These are phyloP conservation scores for Ogataea wickerhamii DNA, from an alignment of 805 yeast species.

Conservation along the genomic window DNA sequence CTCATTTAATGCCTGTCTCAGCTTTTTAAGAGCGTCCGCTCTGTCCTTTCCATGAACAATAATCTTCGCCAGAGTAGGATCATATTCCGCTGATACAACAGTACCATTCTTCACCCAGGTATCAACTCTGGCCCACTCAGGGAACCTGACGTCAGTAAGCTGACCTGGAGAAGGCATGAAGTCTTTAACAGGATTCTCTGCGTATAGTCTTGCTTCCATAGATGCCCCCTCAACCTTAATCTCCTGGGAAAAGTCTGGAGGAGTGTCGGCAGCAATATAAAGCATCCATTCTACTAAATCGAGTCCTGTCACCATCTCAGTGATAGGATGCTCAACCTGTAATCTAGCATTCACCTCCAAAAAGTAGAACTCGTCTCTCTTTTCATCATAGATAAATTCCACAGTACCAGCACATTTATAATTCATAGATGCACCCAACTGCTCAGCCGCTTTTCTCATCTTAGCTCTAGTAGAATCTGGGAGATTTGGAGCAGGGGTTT, in stretches of 20 bases:
- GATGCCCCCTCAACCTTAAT: constrained; percentile 77
- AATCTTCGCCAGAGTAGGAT: constrained; percentile 93
- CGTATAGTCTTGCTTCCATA: constrained; percentile 95
- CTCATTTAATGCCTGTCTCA: constrained; percentile 78
- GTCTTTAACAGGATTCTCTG: constrained; percentile 94
- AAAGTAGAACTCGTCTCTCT: constrained; percentile 86
- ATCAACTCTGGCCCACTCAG: constrained; percentile 89
- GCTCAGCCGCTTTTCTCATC: constrained; percentile 83
- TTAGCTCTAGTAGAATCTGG: constrained; percentile 72
- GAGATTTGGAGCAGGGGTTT: constrained; percentile 94
- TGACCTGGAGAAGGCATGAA: constrained; percentile 97
- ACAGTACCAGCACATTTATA: constrained; percentile 98
- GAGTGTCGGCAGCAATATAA: constrained; percentile 80
- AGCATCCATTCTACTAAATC: constrained; percentile 98
- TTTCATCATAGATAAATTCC: constrained; percentile 88
- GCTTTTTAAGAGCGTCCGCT: constrained; percentile 72
- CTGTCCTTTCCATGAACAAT: constrained; percentile 92
- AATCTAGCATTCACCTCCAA: constrained; percentile 94
- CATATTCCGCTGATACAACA: constrained; percentile 85
- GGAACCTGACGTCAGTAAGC: constrained; percentile 79
- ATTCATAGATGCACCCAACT: constrained; percentile 73
- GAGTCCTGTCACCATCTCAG: constrained; percentile 91
- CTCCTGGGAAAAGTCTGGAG: constrained; percentile 69
- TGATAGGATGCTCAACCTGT: constrained; percentile 97
- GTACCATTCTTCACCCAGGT: constrained; percentile 94